Evolutionary conservation across 2,329 filamentous ascomycete genomes (phyloP).

Genomic region (Camillea tinctor): DNA sequence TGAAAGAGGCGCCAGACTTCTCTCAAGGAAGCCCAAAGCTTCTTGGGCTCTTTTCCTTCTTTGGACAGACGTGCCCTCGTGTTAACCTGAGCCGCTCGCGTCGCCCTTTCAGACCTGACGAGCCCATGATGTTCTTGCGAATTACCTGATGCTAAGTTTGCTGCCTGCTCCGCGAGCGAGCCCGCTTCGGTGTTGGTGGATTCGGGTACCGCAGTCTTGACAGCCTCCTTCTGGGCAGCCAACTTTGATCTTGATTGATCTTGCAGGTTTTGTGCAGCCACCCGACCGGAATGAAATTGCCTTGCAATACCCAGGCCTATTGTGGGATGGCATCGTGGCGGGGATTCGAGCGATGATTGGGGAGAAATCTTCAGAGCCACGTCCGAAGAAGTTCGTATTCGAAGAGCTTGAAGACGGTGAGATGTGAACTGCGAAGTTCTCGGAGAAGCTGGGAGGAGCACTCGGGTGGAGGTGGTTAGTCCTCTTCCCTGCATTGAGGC

Average conservation of each 20-base stretch:
- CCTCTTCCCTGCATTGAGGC: constrained; percentile 5
- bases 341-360: constrained; percentile 3
- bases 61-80: constrained; percentile 84
- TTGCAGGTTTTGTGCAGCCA: constrained; percentile 6
- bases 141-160: constrained; percentile 38
- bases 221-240: constrained; percentile 8
- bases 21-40: constrained; percentile 60
- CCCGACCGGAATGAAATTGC: constrained; percentile 20
- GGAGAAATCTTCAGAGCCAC: constrained; percentile 14
- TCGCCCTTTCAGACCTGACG: constrained; percentile 76
- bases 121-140: constrained; percentile 61
- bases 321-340: constrained; percentile 12
- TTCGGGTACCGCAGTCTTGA: constrained; percentile 24
- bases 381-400: neutral
- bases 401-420: constrained; percentile 7
- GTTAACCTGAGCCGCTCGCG: constrained; percentile 85
- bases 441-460: constrained; percentile 4
- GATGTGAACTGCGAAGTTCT: neutral
- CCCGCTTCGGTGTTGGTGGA: constrained; percentile 16
- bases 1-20: constrained; percentile 87
- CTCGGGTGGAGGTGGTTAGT: constrained; percentile 4
- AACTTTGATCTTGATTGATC: constrained; percentile 6
- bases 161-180: neutral
- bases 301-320: constrained; percentile 9
- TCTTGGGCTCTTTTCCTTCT: constrained; percentile 61